Evolutionary conservation across 2,329 filamentous ascomycete species (phyloP), one percentile per base, ranked within the genome.

Genomic region (Alternaria atra): DNA sequence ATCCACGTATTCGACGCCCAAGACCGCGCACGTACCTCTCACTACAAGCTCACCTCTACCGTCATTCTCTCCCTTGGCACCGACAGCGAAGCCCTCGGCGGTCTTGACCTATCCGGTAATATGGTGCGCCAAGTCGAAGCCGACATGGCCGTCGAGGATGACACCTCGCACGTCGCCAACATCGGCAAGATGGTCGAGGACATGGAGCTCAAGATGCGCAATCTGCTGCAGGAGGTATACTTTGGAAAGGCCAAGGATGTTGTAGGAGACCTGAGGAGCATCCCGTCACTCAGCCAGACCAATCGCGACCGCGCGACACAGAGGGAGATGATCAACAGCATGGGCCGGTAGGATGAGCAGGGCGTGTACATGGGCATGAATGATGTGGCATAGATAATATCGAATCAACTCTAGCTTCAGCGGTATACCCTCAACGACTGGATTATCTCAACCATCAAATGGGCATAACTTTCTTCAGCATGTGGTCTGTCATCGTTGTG

Each of bases 161-260:
- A 98, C 80, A 90, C 91, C 70, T 93, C 91, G 79, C 95, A 99
- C 84, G 95, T 99, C 72, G 92, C 91, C 72, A 99, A 99, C 80
- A 92, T 98, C 62, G 95, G 95, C 56, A 80, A 77, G 69, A 85
- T 99, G 76, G 94, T 99, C 53, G 95, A 99, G 84, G 95, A 99
- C 80, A 98, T 99, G 95, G 95, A 99, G 83, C 88, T 97, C 78
- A 97, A 97, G 86, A 98, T 99, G 95, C 89, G 95, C 68, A 99
- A 99, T 80, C 80, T 98, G 80, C 84, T 99, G 78, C 94, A 99
- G 84, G 95, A 99, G 82, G 95, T 99, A 51, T 99, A 99, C 83
- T 99, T 99, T 81, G 95, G 95, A 77, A 99, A 99, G 85, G 94
- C 95, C 56, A 97, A 97, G 86, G 95, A 99, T 80, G 93, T 99